Percentiles rank a stretch among this genome's conserved stretches.
These are phyloP conservation scores for Rhizophagus clarus DNA, from an alignment of 192 early-diverging fungal genomes.

Conservation along the genomic window DNA sequence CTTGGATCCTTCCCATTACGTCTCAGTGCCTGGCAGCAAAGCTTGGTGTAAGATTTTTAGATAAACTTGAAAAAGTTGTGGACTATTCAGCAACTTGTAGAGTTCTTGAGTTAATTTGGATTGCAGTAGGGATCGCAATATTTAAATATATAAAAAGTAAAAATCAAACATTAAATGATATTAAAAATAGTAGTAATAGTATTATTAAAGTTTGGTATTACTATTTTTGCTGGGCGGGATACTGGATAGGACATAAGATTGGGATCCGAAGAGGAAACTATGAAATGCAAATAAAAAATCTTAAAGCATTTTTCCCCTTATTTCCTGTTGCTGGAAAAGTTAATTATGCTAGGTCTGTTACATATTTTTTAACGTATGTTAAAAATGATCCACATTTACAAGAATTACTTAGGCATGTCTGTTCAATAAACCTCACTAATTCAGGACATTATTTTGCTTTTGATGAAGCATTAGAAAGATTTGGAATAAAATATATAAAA, in stretches of 20 bases:
- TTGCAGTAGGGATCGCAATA: background rate
- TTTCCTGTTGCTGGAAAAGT: background rate
- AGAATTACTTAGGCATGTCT: background rate
- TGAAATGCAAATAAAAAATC: background rate
- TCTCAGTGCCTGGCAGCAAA: too few relatives aligned
- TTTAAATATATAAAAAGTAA: background rate
- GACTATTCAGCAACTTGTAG: background rate
- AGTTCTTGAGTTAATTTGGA: background rate
- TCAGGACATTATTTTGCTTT: constrained; percentile 4
- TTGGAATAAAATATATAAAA: constrained; percentile 1
- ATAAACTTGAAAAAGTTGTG: constrained; percentile 1
- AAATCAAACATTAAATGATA: background rate
- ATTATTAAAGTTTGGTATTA: constrained; percentile 16
- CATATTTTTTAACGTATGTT: background rate
- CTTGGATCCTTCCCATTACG: too few relatives aligned
- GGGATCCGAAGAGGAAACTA: background rate
- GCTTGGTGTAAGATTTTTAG: background rate
- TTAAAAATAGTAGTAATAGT: background rate
- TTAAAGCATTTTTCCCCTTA: background rate
- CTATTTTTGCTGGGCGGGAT: background rate
- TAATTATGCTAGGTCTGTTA: constrained; percentile 7
- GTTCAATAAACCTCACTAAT: background rate
- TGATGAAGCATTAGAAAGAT: constrained; percentile 8
- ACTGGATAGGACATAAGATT: background rate
- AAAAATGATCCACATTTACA: background rate